These are phyloP conservation scores for Zygotorulaspora sp. DNA, from an alignment of 805 yeast genomes.

Conservation along the genomic window DNA sequence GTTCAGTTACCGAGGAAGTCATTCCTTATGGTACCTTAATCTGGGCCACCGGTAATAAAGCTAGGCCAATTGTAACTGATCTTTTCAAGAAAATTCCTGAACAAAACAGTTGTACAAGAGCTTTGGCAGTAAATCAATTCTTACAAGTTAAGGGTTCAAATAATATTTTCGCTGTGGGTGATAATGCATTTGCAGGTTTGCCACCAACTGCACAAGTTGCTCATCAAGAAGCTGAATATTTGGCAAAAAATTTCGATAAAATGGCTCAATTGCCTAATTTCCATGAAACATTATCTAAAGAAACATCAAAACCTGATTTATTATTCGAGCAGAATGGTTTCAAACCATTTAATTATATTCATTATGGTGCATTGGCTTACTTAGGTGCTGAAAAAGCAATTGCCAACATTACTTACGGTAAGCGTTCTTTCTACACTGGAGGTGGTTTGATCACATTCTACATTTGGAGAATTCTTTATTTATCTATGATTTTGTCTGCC, in stretches of 20 bases:
- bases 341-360: conserved; percentile 72
- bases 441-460: conserved; percentile 87
- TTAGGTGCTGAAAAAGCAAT: conserved; percentile 91
- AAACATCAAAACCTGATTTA: conserved; percentile 40
- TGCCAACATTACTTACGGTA: conserved; percentile 80
- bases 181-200: conserved; percentile 80
- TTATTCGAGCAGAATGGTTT: conserved; percentile 44
- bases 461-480: conserved; percentile 90
- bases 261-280: conserved; percentile 39
- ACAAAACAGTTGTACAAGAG: conserved; percentile 81
- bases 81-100: conserved; percentile 68
- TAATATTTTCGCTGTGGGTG: conserved; percentile 87
- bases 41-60: conserved; percentile 97
- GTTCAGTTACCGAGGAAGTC: conserved; percentile 49
- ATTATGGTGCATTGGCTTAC: conserved; percentile 90
- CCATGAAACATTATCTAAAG: conserved; percentile 37
- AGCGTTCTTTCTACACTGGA: conserved; percentile 74
- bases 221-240: conserved; percentile 82
- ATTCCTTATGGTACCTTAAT: conserved; percentile 90
- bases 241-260: conserved; percentile 68
- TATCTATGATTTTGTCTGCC: conserved; percentile 82
- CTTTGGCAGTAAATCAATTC: conserved; percentile 73
- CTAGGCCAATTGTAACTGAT: conserved; percentile 66
- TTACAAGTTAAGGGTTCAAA: conserved; percentile 76
- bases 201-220: conserved; percentile 99